Percentiles rank a stretch among this genome's conserved stretches.
Conservation (phyloP, 495 filamentous ascomycete genomes). For the Podospora pseudocomata region DNA sequence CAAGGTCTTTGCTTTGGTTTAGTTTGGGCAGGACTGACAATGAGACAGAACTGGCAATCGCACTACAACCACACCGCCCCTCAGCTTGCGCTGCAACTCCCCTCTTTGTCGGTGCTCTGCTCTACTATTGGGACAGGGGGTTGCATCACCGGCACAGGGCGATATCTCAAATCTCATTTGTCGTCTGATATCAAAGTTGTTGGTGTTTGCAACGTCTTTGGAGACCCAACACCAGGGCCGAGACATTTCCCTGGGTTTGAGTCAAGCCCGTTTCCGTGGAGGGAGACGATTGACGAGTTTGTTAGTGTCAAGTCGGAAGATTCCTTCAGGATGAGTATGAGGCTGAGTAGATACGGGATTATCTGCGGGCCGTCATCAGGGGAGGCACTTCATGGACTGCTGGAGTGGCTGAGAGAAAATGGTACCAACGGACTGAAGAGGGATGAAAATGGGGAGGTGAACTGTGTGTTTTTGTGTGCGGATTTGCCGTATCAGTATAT, state of each 20-base stretch:
- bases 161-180: constrained; percentile 49
- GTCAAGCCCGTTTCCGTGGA: constrained; percentile 57
- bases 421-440: constrained; percentile 47
- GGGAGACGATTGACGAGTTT: constrained; percentile 48
- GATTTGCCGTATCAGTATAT: constrained; percentile 65
- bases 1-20: not conserved
- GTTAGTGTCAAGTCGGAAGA: constrained; percentile 53
- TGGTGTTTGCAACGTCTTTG: constrained; percentile 52
- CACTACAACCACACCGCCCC: constrained; percentile 59
- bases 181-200: constrained; percentile 33
- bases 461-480: constrained; percentile 59
- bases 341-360: constrained; percentile 54
- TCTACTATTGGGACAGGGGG: constrained; percentile 55
- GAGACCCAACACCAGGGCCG: constrained; percentile 57
- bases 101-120: constrained; percentile 56
- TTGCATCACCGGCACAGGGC: constrained; percentile 51
- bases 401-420: constrained; percentile 46
- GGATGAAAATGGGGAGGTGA: constrained; percentile 42
- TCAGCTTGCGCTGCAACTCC: constrained; percentile 55
- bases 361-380: constrained; percentile 60
- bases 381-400: constrained; percentile 53
- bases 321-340: constrained; percentile 53
- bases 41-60: constrained; percentile 51
- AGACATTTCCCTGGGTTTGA: constrained; percentile 51
- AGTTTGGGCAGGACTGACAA: not conserved